Percentiles rank a stretch among this genome's conserved stretches.
Conservation (phyloP, 2,329 filamentous ascomycete genomes). For the Calcarisporium arbuscula region DNA sequence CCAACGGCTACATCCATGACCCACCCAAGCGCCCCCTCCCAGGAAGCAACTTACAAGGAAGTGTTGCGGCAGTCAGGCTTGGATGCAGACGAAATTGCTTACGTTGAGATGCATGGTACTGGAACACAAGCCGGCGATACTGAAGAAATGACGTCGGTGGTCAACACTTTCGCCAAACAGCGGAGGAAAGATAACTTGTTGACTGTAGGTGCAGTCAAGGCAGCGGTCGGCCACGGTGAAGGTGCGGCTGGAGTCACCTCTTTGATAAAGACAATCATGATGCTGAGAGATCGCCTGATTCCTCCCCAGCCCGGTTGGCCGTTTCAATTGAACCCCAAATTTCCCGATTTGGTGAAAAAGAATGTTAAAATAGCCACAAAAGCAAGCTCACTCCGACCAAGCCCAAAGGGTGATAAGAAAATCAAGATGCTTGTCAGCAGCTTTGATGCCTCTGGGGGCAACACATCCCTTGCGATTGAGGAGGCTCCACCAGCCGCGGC, state of each 20-base stretch:
- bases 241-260: conserved; percentile 20
- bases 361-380: conserved; percentile 10
- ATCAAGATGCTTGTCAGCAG: conserved; percentile 1
- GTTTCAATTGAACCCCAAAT: conserved; percentile 26
- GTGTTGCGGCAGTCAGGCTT: conserved; percentile 58
- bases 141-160: conserved; percentile 73
- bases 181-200: conserved; percentile 43
- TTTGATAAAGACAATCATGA: conserved; percentile 27
- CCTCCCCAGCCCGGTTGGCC: conserved; percentile 18
- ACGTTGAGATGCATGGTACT: conserved; percentile 85
- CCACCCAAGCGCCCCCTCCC: conserved; percentile 68
- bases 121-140: conserved; percentile 80
- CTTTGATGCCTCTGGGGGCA: conserved; percentile 34
- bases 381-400: not conserved
- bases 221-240: conserved; percentile 57
- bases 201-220: conserved; percentile 55
- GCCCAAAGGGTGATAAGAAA: not conserved
- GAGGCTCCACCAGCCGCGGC: conserved; percentile 57
- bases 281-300: conserved; percentile 32
- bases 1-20: conserved; percentile 77
- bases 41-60: conserved; percentile 59
- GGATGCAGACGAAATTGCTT: conserved; percentile 68
- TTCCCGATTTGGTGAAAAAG: conserved; percentile 27
- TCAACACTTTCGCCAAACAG: conserved; percentile 44
- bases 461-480: conserved; percentile 57